Percentiles rank a stretch among this genome's conserved stretches.
Conservation (phyloP, 768 basidiomycete genomes). For the Gloeostereum incarnatum region DNA sequence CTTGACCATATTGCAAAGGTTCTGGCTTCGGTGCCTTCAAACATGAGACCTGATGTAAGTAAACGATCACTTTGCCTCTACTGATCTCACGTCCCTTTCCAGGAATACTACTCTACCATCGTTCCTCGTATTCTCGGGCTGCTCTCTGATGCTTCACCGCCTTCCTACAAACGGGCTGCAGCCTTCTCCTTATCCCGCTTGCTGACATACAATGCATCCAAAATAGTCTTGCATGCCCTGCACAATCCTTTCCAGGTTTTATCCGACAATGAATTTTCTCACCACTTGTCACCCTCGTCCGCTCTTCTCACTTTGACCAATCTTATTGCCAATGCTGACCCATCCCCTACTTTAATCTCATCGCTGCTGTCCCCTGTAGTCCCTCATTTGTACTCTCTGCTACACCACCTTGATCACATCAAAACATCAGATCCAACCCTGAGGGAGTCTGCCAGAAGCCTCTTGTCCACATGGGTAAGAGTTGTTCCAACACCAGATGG, state of each 20-base stretch:
- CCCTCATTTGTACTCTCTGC: constrained; percentile 55
- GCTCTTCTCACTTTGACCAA: constrained; percentile 43
- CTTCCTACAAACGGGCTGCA: constrained; percentile 47
- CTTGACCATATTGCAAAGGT: constrained; percentile 64
- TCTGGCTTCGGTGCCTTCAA: constrained; percentile 52
- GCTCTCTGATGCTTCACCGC: constrained; percentile 29
- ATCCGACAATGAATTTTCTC: constrained; percentile 1
- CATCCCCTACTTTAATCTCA: constrained; percentile 60
- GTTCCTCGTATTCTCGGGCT: constrained; percentile 47
- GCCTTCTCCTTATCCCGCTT: constrained; percentile 65
- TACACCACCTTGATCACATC: constrained; percentile 38
- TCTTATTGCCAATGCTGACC: constrained; percentile 69
- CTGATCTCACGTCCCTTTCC: constrained; percentile 4
- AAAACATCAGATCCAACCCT: constrained; percentile 59
- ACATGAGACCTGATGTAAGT: constrained; percentile 45
- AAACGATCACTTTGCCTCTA: neutral
- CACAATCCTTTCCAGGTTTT: constrained; percentile 39
- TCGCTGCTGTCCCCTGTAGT: constrained; percentile 61
- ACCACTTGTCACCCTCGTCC: no score
- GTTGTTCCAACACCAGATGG: constrained; percentile 47
- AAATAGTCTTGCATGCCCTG: constrained; percentile 34
- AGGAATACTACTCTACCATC: constrained; percentile 57
- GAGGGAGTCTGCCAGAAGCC: constrained; percentile 45
- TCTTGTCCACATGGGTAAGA: constrained; percentile 72
- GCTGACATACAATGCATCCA: constrained; percentile 31